A percentile compares a stretch with the other conserved stretches of the same genome.
Conservation (phyloP, 176 grass and related monocot genomes). For the Bolboschoenus planiculmis region DNA sequence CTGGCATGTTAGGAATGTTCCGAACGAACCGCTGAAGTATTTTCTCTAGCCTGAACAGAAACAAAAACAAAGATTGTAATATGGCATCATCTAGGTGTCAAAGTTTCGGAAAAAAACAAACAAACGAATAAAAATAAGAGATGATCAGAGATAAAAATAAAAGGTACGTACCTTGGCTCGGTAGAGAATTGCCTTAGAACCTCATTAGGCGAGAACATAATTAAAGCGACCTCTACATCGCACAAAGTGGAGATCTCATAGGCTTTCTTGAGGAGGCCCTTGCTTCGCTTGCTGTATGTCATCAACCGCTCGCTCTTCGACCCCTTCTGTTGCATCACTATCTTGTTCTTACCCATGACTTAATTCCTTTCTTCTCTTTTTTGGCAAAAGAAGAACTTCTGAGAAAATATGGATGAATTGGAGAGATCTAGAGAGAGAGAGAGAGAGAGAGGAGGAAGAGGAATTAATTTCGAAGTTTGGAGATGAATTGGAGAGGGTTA, state of each 20-base stretch:
- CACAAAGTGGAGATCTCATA: conserved; percentile 55
- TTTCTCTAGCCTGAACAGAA: background rate
- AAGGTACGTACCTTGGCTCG: conserved; percentile 31
- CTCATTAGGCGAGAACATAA: conserved; percentile 57
- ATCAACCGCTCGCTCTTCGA: background rate
- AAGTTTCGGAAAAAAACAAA: no score
- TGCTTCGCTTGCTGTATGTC: background rate
- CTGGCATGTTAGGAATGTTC: background rate
- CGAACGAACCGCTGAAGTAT: background rate
- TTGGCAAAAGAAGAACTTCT: background rate
- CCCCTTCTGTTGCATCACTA: background rate
- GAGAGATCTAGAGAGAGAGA: background rate
- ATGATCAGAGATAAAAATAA: no score
- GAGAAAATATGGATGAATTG: background rate
- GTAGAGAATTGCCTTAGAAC: conserved; percentile 50
- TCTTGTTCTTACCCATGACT: background rate
- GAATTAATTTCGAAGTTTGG: no score
- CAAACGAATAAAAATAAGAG: no score
- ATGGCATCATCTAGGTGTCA: background rate
- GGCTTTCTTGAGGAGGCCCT: background rate
- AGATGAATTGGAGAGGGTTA: no score
- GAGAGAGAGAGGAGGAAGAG: background rate
- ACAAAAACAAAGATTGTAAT: no score
- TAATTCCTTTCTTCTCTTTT: no score
- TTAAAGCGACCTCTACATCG: conserved; percentile 56